Base-by-base conservation (phyloP, 305 asterid species). In the Fraxinus angustifolia region DNA sequence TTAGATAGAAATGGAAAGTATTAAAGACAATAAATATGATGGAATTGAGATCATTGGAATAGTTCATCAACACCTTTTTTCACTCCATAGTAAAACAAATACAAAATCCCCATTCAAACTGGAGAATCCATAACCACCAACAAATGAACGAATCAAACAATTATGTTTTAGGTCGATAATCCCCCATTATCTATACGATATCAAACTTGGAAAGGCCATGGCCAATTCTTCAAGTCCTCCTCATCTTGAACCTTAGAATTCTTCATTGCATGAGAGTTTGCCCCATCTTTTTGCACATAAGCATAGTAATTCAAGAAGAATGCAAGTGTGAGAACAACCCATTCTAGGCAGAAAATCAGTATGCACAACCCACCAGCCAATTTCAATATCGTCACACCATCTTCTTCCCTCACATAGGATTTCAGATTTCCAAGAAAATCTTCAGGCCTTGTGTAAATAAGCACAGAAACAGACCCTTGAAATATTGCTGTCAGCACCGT, bases 151-250 rank as follows among this genome's bases (percentile, higher is more conserved):
- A 6, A 26, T 4, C 17, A 12, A 74, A 6, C 14, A 50, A 30
- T 53, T 65, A 23, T 78, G 53, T 60, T 30, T 79, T 62, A 58
- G 79, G 83, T 83, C 82, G 90, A 87, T 83, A 80, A 80, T 11
- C 48, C 76, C 73, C 80, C 84, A 82, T 87, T 36, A 14, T 71
- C 75, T 14, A 3, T 8, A 71, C 71, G 21, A 68, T 4, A 0
- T 81, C 82, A 91, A 42, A 95, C 98, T 88, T 90, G 95, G 73
- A 91, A 91, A 14, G 97, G 99, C 97, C 97, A 92, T n/a, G 99
- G 99, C 97, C 92, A 91, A 76, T 81, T 92, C 92, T 92, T 94
- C 89, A 92, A 76, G 83, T 93, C 97, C n/a, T 90, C 97, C 11
- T 92, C 97, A 82, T 90, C 93, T 79, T 86, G 88, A 81, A 88